A percentile compares a stretch with the other conserved stretches of the same genome.
These are phyloP conservation scores for Penicillium arizonense DNA, from an alignment of 495 filamentous ascomycete genomes.

Conservation along the genomic window DNA sequence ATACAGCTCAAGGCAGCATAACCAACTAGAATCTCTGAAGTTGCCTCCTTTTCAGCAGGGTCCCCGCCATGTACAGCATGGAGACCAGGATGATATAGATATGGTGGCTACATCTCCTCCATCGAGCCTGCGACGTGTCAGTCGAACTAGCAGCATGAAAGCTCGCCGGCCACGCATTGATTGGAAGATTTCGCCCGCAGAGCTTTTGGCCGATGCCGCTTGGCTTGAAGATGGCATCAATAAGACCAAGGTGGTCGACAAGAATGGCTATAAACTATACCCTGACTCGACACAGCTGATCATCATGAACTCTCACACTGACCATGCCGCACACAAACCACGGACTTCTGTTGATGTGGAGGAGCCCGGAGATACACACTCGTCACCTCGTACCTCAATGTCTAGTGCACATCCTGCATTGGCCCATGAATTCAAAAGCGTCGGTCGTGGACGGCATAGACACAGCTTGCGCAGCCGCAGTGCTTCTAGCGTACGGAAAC, in stretches of 20 bases:
- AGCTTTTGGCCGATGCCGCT: slow-evolving; percentile 78
- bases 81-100: slow-evolving; percentile 22
- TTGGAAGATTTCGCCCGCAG: slow-evolving; percentile 74
- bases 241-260: slow-evolving; percentile 72
- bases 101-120: slow-evolving; percentile 29
- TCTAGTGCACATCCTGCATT: slow-evolving; percentile 29
- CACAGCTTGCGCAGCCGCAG: slow-evolving; percentile 28
- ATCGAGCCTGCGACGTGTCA: slow-evolving; percentile 34
- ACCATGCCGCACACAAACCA: slow-evolving; percentile 11
- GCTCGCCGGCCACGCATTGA: slow-evolving; percentile 67
- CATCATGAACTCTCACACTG: slow-evolving; percentile 15
- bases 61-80: slow-evolving; percentile 8
- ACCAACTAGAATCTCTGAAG: slow-evolving; percentile 47
- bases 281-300: slow-evolving; percentile 34
- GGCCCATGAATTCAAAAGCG: slow-evolving; percentile 28
- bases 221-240: slow-evolving; percentile 81
- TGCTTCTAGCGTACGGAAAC: slow-evolving; percentile 21
- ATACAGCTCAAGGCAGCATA: slow-evolving; percentile 34
- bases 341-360: slow-evolving; percentile 12
- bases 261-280: slow-evolving; percentile 68
- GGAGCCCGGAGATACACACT: slow-evolving; percentile 14
- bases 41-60: slow-evolving; percentile 56
- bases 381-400: slow-evolving; percentile 29
- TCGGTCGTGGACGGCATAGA: slow-evolving; percentile 34
- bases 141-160: slow-evolving; percentile 44